Evolutionary conservation across 805 yeast species (phyloP), one percentile per base, ranked within the genome.

Genomic region (Starmerella ratchasimensis): DNA sequence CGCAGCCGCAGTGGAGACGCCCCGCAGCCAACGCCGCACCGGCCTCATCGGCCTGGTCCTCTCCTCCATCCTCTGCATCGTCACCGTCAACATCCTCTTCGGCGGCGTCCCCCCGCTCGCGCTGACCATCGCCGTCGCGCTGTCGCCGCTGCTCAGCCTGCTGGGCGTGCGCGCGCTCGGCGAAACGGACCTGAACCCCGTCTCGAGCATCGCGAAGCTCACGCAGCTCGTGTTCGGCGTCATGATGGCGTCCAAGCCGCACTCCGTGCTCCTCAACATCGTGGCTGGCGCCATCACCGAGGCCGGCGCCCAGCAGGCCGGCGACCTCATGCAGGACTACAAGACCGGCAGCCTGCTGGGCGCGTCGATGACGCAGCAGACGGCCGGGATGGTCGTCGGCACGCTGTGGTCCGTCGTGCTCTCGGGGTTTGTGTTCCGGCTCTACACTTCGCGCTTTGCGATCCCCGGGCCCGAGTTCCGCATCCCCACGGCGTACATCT

Each of bases 231-330:
- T 90, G 2, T 83, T 90, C 58, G 94, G 96, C 0, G 53, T 83
- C 10, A 65, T 88, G 5, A 68, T 84, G 19, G 94, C 94, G 0
- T 64, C 65, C 23, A 80, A 76, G 41, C 93, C 93, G 1, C 84
- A 93, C 2, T 72, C 83, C 9, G 82, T 90, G 4, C 61, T 88
- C 28, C 74, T 83, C 31, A 90, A 88, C 54, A 63, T 88, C 34
- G 79, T 88, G 1, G 94, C 96, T 3, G 98, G 98, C 14, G 98
- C 95, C 11, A 76, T 88, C 29, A 93, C 97, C 1, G 98, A 88
- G 61, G 96, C 97, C 0, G 97, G 97, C 7, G 95, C 98, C 2
- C 97, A 90, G 61, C 98, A 88, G 60, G 96, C 97, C 2, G 97
- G 98, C 22, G 98, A 88, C 59, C 65, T 88, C 53, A 81, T 90